Evolutionary conservation across 2,329 filamentous ascomycete genomes (phyloP).

Genomic region (Pezizomycotina sp.): DNA sequence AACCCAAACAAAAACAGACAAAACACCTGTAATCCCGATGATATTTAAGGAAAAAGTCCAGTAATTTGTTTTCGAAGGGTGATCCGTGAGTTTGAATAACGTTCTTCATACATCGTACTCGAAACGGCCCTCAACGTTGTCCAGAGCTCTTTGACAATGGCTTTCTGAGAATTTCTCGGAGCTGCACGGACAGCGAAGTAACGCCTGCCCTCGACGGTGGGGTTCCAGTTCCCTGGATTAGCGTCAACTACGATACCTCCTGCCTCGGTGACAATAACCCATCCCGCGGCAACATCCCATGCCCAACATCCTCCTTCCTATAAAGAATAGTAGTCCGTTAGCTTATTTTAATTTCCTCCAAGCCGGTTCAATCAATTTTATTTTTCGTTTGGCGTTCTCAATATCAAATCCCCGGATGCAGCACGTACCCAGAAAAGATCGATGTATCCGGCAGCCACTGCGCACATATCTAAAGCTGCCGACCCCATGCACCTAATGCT

Average conservation of each 20-base stretch:
- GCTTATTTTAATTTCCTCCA: slow-evolving; percentile 1
- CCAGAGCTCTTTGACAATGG: slow-evolving; percentile 50
- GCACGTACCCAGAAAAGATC: slow-evolving; percentile 50
- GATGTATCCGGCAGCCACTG: slow-evolving; percentile 51
- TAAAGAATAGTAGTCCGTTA: slow-evolving; percentile 13
- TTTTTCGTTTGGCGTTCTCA: background rate
- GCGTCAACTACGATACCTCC: slow-evolving; percentile 56
- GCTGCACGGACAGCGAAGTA: slow-evolving; percentile 45
- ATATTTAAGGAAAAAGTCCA: no score
- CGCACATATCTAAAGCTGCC: slow-evolving; percentile 59
- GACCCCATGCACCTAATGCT: slow-evolving; percentile 52
- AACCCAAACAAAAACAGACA: no score
- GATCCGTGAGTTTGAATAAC: no score
- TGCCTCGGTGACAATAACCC: slow-evolving; percentile 58
- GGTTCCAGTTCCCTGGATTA: slow-evolving; percentile 57
- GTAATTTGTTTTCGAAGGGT: no score
- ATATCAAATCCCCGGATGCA: background rate
- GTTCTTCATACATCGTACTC: no score
- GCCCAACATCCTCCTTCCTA: slow-evolving; percentile 63
- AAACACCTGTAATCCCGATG: no score
- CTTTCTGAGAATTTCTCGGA: slow-evolving; percentile 42
- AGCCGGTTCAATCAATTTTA: background rate
- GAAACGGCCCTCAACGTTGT: slow-evolving; percentile 33
- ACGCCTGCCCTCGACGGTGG: slow-evolving; percentile 41
- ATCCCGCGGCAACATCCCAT: slow-evolving; percentile 71